Evolutionary conservation across 1,284 basidiomycete genomes (phyloP), one percentile per base, ranked within the genome.

Genomic region (Testicularia cyperi): DNA sequence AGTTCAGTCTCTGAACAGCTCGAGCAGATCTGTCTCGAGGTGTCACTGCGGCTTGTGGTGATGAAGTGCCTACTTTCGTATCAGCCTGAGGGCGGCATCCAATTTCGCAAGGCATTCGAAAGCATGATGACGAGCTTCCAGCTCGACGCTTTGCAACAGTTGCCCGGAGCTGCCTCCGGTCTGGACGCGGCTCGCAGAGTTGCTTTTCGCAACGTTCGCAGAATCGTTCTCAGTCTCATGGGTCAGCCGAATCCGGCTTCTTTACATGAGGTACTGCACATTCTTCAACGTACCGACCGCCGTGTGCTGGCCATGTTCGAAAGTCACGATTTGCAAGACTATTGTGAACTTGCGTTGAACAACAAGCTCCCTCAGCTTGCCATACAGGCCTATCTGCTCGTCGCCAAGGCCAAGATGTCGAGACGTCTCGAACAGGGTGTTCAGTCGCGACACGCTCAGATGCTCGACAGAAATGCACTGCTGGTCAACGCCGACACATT

Each of bases 371-470:
- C 26, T 1, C 12, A 20, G 12, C n/a, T 48, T 5, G 47, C 52
- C 4, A 25, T 27, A 20, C 46, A 52, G 26, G 29, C 29, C 10
- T 62, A 42, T 28, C 10, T 36, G 4, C 38, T 31, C 18, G 30
- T 62, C 23, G 38, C 48, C 44, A 52, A 52, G 27, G 58, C 58
- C 40, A 56, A 52, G 25, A 46, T 51, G 4, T 42, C 45, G 3
- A 14, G 23, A 27, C 5, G 27, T 18, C 9, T 35, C 27, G 13
- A 48, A 20, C 4, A 15, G 21, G 4, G 19, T 14, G 20, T 20
- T 45, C 34, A 33, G 34, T 18, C 2, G 9, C 13, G 31, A 25
- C 33, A 35, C 16, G 6, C 33, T 19, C 47, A 62, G 26, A 13
- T 36, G 2, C n/a, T 56, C 14, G 36, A 29, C 13, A 43, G 58